Evolutionary conservation across 129 eudicot species (phyloP).

Genomic region (Pseudognaphalium luteoalbum): DNA sequence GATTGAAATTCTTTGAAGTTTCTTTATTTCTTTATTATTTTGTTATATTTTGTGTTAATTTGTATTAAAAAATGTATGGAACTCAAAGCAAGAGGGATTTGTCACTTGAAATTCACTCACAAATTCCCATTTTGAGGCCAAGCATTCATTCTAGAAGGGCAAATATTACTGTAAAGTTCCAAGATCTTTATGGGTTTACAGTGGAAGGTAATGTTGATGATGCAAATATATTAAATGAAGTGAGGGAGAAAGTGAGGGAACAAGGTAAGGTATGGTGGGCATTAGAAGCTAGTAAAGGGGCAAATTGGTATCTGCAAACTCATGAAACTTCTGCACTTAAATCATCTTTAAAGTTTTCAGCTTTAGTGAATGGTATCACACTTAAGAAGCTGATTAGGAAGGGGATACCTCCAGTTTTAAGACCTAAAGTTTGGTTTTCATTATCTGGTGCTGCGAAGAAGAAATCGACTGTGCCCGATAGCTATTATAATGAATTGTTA

Average conservation of each 20-base stretch:
- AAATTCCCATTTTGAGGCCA: conserved; percentile 70
- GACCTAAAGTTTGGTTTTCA: conserved; percentile 92
- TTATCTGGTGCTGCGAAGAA: conserved; percentile 98
- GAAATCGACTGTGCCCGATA: conserved; percentile 91
- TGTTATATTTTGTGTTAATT: background rate
- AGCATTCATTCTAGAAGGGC: conserved; percentile 96
- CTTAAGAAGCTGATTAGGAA: conserved; percentile 84
- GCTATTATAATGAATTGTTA: conserved; percentile 75
- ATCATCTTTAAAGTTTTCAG: conserved; percentile 65
- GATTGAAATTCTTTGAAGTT: background rate
- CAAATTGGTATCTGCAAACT: conserved; percentile 80
- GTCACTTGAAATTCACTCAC: conserved; percentile 58
- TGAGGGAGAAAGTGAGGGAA: conserved; percentile 88
- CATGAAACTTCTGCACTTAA: conserved; percentile 60
- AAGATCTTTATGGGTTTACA: conserved; percentile 90
- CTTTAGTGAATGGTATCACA: conserved; percentile 77
- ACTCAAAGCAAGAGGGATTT: conserved; percentile 62
- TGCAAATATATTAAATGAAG: conserved; percentile 90
- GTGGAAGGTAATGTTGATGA: conserved; percentile 99
- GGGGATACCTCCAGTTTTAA: conserved; percentile 82
- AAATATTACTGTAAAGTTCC: conserved; percentile 80
- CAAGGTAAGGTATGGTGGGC: conserved; percentile 97
- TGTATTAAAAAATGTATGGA: conserved; percentile 52
- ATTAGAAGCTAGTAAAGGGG: conserved; percentile 84
- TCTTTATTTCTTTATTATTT: background rate